Evolutionary conservation across 805 yeast species (phyloP), one percentile per base, ranked within the genome.

Genomic region (Candida sakaeoensis): DNA sequence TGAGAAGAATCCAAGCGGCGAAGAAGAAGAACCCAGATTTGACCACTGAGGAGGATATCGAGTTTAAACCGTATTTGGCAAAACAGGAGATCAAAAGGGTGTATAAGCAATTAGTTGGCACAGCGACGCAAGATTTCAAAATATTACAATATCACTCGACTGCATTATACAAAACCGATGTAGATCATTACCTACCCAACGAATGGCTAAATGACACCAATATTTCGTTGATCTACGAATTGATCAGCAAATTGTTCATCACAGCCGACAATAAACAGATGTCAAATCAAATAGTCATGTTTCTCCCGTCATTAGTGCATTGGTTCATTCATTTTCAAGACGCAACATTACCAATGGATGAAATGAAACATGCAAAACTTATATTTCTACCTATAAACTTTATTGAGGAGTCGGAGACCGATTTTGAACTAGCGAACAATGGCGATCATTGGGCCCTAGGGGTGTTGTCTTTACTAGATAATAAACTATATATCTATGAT

Each of bases 391-490:
- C 91, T 0, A 65, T 83, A 21, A 85, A 82, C 54, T 83, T 77
- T 52, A 79, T 76, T 44, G 82, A 72, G 33, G 82, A 79, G 40
- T 47, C 49, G n/a, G 52, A 51, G 14, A 31, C 44, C 1, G 49
- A 53, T 53, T 63, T 78, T 30, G 82, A 72, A 34, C 61, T 62
- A 0, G 76, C 73, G 2, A 84, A 77, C 44, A 80, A 81, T 13
- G 93, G 91, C 1, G 79, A 79, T 33, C 93, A 85, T 58, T 85
- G 95, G 93, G 79, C 85, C 1, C 58, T 85, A 12, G 68, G 80
- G 10, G 69, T 84, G 12, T 63, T 80, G 5, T 69, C 73, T 24
- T 45, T 73, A 7, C 57, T 70, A 10, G 82, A 76, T 29, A 59
- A 63, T 13, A 65, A 60, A 23, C 73, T 80, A 2, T 67, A 65